Base-by-base conservation (phyloP, 495 filamentous ascomycete genomes). In the Trichoderma erinaceum region DNA sequence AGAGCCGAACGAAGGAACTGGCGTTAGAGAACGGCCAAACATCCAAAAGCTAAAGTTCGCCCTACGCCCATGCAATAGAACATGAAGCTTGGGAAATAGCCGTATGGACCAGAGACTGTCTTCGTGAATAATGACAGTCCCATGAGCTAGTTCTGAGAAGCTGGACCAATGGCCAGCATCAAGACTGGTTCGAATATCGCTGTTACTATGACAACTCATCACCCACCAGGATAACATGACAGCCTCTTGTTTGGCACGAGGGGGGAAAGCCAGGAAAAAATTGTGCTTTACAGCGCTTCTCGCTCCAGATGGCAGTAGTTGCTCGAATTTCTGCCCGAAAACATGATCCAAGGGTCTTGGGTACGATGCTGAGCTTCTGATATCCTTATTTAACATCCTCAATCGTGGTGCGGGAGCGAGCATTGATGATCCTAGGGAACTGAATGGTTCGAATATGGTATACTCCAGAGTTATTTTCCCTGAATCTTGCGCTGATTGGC, bases 91-190 rank as follows among this genome's bases (percentile, higher is more conserved):
- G 5, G 76, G 76, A 21, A 79, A 71, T 27, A 72, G 71, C 12
- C 69, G 70, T 23, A 79, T 41, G 21, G 38, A 70, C 73, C 73
- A 75, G n/a, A 70, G 66, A 11, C 74, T 69, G 0, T 58, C 15
- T 70, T 78, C 75, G 68, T 79, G 77, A 4, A 79, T 68, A 66
- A 79, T 77, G n/a, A 78, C 71, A 25, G 73, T 71, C 52, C 74
- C 77, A 1, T 70, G 56, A 1, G 25, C 43, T 15, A 32, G 0
- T 8, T 65, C 66, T 41, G 65, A 29, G 48, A 78, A 79, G 0
- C 70, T 71, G 21, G 58, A 46, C 77, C 77, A 79, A 44, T 69
- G 44, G 15, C 77, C 77, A 3, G 69, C n/a, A 1, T 68, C 23
- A 1, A 71, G 32, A 48, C 72, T 71, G 12, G 65, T 64, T 32